A percentile compares a stretch with the other conserved stretches of the same genome.
phyloP scores from a whole-genome alignment of 148 eudicot genomes.

The Chenopodium quinoa region DNA sequence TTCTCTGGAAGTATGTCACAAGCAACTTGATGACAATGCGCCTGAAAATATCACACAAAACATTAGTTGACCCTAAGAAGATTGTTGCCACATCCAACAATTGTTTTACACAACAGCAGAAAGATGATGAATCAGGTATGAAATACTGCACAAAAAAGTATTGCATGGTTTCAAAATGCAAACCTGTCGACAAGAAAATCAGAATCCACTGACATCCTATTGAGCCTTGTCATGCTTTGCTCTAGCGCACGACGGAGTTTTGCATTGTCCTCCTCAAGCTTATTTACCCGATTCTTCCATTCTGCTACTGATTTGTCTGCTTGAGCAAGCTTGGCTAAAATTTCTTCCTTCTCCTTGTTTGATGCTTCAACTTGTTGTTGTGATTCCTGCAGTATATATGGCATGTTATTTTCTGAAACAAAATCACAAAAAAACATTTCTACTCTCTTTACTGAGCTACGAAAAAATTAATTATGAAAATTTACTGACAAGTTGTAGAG shows the following conservation, averaged over 20 bases:
- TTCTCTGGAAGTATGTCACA: constrained; percentile 96
- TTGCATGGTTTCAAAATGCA: constrained; percentile 13
- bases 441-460: not conserved
- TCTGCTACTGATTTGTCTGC: constrained; percentile 56
- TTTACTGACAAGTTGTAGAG: not conserved
- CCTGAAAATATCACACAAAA: constrained; percentile 47
- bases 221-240: constrained; percentile 97
- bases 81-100: not conserved
- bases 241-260: constrained; percentile 93
- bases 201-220: constrained; percentile 97
- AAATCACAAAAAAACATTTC: not conserved
- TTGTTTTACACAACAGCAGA: not conserved
- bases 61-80: not conserved
- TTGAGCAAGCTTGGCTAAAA: constrained; percentile 55
- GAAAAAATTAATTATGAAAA: not conserved
- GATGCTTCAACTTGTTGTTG: constrained; percentile 56
- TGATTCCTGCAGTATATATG: constrained; percentile 56
- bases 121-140: not conserved
- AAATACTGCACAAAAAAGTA: not conserved
- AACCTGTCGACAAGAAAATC: constrained; percentile 96
- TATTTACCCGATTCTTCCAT: constrained; percentile 70
- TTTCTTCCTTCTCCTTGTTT: constrained; percentile 66
- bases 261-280: constrained; percentile 87
- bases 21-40: constrained; percentile 96
- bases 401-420: constrained; percentile 6